Percentiles rank a stretch among this genome's conserved stretches.
Conservation (phyloP, 768 basidiomycete species). For the Lactarius psammicola region DNA sequence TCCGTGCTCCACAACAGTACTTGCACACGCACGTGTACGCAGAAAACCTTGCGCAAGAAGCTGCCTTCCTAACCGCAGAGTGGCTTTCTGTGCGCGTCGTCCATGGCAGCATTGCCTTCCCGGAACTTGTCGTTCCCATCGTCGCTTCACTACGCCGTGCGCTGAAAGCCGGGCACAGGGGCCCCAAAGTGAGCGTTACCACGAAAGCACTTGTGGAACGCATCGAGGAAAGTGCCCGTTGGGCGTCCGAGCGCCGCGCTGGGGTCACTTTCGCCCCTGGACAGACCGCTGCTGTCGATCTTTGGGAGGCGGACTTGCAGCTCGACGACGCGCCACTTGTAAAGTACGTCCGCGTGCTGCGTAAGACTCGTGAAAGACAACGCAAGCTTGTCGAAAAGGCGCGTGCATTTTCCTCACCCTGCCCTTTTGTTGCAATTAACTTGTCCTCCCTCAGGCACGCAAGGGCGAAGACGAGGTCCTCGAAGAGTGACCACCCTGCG, state of each 20-base stretch:
- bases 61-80: conserved; percentile 73
- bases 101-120: conserved; percentile 88
- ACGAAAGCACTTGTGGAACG: conserved; percentile 84
- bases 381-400: conserved; percentile 75
- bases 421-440: neutral
- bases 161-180: conserved; percentile 58
- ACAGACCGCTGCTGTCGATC: conserved; percentile 61
- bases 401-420: conserved; percentile 18
- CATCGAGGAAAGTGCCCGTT: conserved; percentile 77
- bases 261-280: conserved; percentile 75
- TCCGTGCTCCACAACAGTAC: conserved; percentile 87
- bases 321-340: conserved; percentile 74
- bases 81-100: conserved; percentile 71
- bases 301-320: conserved; percentile 65
- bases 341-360: conserved; percentile 77
- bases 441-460: conserved; percentile 49
- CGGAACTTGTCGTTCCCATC: conserved; percentile 84
- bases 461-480: conserved; percentile 70
- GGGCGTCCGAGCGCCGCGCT: conserved; percentile 71
- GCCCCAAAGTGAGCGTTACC: conserved; percentile 54
- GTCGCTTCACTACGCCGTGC: conserved; percentile 67
- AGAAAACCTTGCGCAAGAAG: conserved; percentile 82
- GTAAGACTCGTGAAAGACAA: conserved; percentile 76
- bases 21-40: conserved; percentile 81
- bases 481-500: conserved; percentile 40